Base-by-base conservation (phyloP, 208 protist genomes). In the Trypanosoma vivax region DNA sequence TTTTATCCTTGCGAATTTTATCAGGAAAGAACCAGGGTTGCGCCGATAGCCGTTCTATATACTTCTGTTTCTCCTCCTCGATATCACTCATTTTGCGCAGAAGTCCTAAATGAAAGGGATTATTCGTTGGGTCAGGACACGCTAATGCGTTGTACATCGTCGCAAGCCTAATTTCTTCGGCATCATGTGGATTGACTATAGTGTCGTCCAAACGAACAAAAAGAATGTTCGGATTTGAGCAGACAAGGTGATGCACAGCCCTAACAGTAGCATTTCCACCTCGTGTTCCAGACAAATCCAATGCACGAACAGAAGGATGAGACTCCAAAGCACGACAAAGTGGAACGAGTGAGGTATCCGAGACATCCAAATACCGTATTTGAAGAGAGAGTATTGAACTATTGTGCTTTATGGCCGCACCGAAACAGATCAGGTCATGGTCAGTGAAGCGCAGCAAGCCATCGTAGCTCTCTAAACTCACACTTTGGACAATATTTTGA, bases 331-430 rank as follows among this genome's bases (percentile, higher is more conserved):
- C 74, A 35, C 67, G 55, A 52, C 77, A 92, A 9, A 92, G 65
- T 7, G 84, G 80, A 28, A 92, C 66, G 14, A 92, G 52, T 3
- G 79, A 88, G n/a, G 68, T 43, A 48, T 92, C 79, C 14, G 74
- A 76, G 10, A 92, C 84, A 35, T 84, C 74, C 23, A 92, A 54
- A 46, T 87, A 88, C 9, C 75, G 66, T 39, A 92, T 88, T 53
- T 88, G 79, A 34, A 92, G 53, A 7, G 84, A 88, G 29, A 92
- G 42, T 51, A 92, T 85, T 27, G 79, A 87, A 46, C 68, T 83
- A 58, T 92, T 92, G 49, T 87, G 62, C 41, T 80, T 86, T 18
- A 92, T 46, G 0, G 79, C 84, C 6, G 76, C 84, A 19, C 73
- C 73, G 68, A 92, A 88, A 45, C 80, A 85, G 33, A 76, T 82